Evolutionary conservation across 805 yeast genomes (phyloP), one percentile per base, ranked within the genome.

Genomic region (Lachancea quebecensis): DNA sequence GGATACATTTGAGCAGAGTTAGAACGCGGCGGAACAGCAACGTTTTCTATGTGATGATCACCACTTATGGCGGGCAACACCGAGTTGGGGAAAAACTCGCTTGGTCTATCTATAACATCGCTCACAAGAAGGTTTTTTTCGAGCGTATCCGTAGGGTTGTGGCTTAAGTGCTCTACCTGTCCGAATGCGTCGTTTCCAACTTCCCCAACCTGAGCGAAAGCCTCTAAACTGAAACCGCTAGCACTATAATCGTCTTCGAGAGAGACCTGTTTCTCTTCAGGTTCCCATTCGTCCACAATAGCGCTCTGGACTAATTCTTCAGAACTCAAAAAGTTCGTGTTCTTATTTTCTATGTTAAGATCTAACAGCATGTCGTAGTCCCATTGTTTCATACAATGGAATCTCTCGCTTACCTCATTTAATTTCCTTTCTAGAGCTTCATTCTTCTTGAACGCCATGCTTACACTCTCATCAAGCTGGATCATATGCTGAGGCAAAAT

Each of bases 261-360:
- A 11, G 35, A 28, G 12, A 25, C 38, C 21, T n/a, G 15, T 39
- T 44, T 39, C 4, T 39, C 39, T 29, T 53, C 56, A 12, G 69
- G 68, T 49, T 67, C 70, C 55, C 60, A 60, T 10, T 57, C 62
- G 45, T 78, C 81, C 55, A 74, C 75, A 10, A 77, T 70, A 49
- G 84, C 78, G 55, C 82, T 74, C 21, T 78, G 77, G 2, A 80
- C 77, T 38, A 80, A 71, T 53, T 81, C 85, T 42, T 74, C 80
- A 36, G 77, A 77, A 15, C 84, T 78, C 10, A 75, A 67, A 52
- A 79, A 81, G 36, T 70, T 60, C 33, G 67, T 60, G 42, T 62
- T 66, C 47, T 70, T 72, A 37, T 65, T 67, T 51, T 73, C 77
- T 10, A 69, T 59, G 31, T 67, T 57, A 28, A 81, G 61, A 34